These are phyloP conservation scores for Calonectria leucothoes DNA, from an alignment of 2,329 filamentous ascomycete genomes.

Conservation along the genomic window DNA sequence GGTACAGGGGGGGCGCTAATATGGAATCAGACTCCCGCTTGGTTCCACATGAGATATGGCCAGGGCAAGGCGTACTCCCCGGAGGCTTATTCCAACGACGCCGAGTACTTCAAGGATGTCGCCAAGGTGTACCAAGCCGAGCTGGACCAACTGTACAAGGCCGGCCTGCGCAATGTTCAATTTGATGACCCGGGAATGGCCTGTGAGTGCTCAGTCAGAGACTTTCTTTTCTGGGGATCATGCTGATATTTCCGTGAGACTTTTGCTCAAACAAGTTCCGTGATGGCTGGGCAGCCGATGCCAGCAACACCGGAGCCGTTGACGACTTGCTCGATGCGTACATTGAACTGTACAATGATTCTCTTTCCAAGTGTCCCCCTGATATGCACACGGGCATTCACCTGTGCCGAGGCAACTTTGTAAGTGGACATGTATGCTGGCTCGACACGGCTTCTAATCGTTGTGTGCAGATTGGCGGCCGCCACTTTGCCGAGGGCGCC, in stretches of 20 bases:
- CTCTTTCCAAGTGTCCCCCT: slow-evolving; percentile 69
- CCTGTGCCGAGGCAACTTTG: slow-evolving; percentile 76
- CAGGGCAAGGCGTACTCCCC: slow-evolving; percentile 42
- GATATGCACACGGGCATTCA: slow-evolving; percentile 85
- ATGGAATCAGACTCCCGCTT: slow-evolving; percentile 52
- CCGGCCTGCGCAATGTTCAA: slow-evolving; percentile 74
- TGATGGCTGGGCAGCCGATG: slow-evolving; percentile 74
- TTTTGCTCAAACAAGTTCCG: slow-evolving; percentile 81
- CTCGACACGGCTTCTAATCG: background rate
- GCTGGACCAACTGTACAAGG: slow-evolving; percentile 69
- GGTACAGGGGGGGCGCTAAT: background rate
- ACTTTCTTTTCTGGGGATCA: accelerated
- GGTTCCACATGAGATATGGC: slow-evolving; percentile 44
- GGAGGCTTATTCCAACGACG: slow-evolving; percentile 41
- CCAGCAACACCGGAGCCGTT: slow-evolving; percentile 74
- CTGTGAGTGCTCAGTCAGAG: slow-evolving; percentile 58
- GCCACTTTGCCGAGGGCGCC: slow-evolving; percentile 74
- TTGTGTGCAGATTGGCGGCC: slow-evolving; percentile 60
- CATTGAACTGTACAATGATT: slow-evolving; percentile 81
- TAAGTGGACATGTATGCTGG: background rate
- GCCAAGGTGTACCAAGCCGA: slow-evolving; percentile 75
- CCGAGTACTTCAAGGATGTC: slow-evolving; percentile 73
- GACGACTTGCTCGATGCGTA: slow-evolving; percentile 81
- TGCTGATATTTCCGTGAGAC: slow-evolving; percentile 56
- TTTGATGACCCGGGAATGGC: slow-evolving; percentile 76